Conservation (phyloP, 768 basidiomycete genomes). For the Pholiota microspora region DNA sequence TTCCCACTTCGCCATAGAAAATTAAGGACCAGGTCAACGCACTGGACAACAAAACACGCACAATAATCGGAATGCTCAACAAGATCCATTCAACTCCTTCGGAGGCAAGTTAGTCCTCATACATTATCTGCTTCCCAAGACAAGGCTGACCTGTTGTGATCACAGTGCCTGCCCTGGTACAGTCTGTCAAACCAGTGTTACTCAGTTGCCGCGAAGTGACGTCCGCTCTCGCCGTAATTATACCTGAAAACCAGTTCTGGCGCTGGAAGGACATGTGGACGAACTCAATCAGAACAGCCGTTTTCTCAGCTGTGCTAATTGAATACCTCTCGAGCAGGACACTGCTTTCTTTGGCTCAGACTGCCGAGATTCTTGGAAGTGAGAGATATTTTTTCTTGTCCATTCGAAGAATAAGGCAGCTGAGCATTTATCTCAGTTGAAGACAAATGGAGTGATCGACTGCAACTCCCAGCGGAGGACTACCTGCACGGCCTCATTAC, state of each 20-base stretch:
- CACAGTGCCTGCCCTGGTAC: slow-evolving; percentile 60
- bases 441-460: slow-evolving; percentile 66
- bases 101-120: slow-evolving; percentile 46
- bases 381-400: slow-evolving; percentile 29
- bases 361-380: slow-evolving; percentile 65
- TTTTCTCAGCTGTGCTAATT: slow-evolving; percentile 64
- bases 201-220: slow-evolving; percentile 50
- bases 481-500: slow-evolving; percentile 80
- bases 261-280: slow-evolving; percentile 85
- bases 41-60: slow-evolving; percentile 73
- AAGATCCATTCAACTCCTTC: slow-evolving; percentile 75
- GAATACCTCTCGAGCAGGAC: slow-evolving; percentile 61
- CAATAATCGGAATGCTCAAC: slow-evolving; percentile 73
- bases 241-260: slow-evolving; percentile 78
- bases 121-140: neutral
- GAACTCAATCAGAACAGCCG: slow-evolving; percentile 60
- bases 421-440: slow-evolving; percentile 46
- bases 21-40: slow-evolving; percentile 74
- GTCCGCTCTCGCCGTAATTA: slow-evolving; percentile 49
- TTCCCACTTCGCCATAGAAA: slow-evolving; percentile 46
- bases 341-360: slow-evolving; percentile 54
- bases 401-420: neutral
- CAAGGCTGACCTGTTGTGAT: slow-evolving; percentile 1
- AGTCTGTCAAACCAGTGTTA: slow-evolving; percentile 54
- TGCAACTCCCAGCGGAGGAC: slow-evolving; percentile 68